Base-by-base conservation (phyloP, 2,329 filamentous ascomycete genomes). In the Bimuria novae-zelandiae region DNA sequence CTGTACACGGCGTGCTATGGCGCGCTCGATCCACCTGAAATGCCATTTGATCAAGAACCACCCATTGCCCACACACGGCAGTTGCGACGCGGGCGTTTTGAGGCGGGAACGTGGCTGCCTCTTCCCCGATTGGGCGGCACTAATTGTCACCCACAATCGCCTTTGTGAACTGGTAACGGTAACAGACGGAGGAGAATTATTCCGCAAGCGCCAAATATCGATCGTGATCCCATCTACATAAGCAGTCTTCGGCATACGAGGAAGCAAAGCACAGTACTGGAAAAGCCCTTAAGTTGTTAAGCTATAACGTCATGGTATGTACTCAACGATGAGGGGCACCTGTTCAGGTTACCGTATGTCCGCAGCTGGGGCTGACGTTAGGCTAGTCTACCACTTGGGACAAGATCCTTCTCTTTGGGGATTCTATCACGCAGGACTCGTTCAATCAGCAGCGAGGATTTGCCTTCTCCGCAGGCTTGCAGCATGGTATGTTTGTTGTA, bases 351-450 rank as follows among this genome's bases (percentile, higher is more conserved):
- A n/a, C n/a, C n/a, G n/a, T n/a, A 29, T 29, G 2, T 29, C 44
- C 44, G 43, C 17, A 11, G 22, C 19, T 25, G n/a, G 14, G 16
- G 44, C 10, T 39, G 22, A 47, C 16, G 8, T 3, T n/a, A 6
- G 19, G 23, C 22, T 27, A 75, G 71, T 56, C 65, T 54, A 56
- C 67, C 29, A 47, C 62, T 19, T 72, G 74, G 50, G 72, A 78
- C 32, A 76, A 79, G 55, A 76, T 81, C 63, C 79, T 97, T 57
- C 84, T 97, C 21, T 89, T 97, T 57, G 93, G 93, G 49, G 94
- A 97, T 76, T 96, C 90, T 27, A 87, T 97, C 56, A 87, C 93
- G 43, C 86, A 97, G 68, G 79, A 82, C 36, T 82, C 85, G 1
- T 83, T 82, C 58, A 79, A 81, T 30, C 78, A 86, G 43, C 75